Evolutionary conservation across 225 moss, liverwort and hornwort species (phyloP).

Genomic region (Thuidium tamariscinum): DNA sequence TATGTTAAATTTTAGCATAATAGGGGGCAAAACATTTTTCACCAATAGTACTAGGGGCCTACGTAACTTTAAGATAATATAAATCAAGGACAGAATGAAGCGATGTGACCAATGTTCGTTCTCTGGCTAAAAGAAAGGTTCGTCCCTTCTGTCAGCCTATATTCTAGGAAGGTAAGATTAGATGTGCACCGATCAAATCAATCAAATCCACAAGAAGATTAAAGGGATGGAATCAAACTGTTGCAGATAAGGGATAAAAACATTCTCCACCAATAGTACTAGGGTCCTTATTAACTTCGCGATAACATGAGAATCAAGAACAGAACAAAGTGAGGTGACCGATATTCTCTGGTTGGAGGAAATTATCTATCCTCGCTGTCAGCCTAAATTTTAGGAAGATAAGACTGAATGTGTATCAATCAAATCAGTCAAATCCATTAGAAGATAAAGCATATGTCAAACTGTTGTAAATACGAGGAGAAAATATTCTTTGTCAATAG

Average conservation of each 20-base stretch:
- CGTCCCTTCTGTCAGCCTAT: too few relatives aligned
- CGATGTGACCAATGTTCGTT: too few relatives aligned
- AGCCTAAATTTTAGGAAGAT: background rate
- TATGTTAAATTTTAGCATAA: background rate
- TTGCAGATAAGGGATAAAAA: too few relatives aligned
- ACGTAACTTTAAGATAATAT: too few relatives aligned
- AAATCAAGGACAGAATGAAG: too few relatives aligned
- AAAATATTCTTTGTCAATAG: background rate
- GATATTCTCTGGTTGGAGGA: background rate
- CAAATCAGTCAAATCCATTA: background rate
- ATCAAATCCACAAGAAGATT: too few relatives aligned
- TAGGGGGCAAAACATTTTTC: background rate
- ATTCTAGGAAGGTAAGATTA: too few relatives aligned
- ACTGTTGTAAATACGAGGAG: rapidly evolving
- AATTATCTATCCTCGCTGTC: rapidly evolving
- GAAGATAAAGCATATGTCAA: background rate
- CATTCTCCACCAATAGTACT: too few relatives aligned
- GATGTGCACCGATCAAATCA: too few relatives aligned
- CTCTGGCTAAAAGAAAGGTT: too few relatives aligned
- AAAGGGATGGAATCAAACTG: too few relatives aligned
- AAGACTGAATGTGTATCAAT: background rate
- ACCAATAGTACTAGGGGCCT: too few relatives aligned
- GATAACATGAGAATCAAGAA: background rate
- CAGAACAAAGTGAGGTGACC: background rate
- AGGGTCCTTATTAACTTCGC: background rate